Evolutionary conservation across 352 stramenopile genomes (phyloP).

Genomic region (Phytophthora syringae): DNA sequence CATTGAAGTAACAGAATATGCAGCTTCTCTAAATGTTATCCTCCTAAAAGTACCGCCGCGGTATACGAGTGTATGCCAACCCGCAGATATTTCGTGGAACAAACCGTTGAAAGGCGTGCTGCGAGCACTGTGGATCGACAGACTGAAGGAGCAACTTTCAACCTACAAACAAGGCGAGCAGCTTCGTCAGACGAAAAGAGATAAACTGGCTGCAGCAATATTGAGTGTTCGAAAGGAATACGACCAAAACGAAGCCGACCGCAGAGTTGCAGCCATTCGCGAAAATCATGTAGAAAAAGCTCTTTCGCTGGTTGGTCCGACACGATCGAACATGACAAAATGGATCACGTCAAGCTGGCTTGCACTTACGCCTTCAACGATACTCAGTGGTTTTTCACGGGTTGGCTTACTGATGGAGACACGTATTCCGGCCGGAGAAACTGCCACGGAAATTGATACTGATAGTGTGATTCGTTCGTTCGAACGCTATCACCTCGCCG

Average conservation of each 20-base stretch:
- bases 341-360: conserved; percentile 16
- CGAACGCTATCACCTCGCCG: neutral
- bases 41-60: neutral
- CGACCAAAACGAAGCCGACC: neutral
- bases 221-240: neutral
- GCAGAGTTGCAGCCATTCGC: neutral
- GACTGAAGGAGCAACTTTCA: neutral
- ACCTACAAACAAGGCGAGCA: neutral
- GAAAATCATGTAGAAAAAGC: conserved; percentile 3
- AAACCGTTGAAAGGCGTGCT: neutral
- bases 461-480: neutral
- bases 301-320: conserved; percentile 5
- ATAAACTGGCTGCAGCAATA: conserved; percentile 16
- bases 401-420: conserved; percentile 8
- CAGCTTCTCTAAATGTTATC: too few species aligned
- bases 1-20: too few species aligned
- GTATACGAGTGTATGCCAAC: neutral
- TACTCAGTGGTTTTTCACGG: conserved; percentile 6
- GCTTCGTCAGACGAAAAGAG: neutral
- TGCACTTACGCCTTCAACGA: neutral
- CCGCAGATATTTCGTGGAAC: neutral
- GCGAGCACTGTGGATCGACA: neutral
- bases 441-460: neutral
- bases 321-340: conserved; percentile 3
- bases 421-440: neutral